phyloP scores from a whole-genome alignment of 2,329 filamentous ascomycete genomes.

The Fusarium praegraminearum region DNA sequence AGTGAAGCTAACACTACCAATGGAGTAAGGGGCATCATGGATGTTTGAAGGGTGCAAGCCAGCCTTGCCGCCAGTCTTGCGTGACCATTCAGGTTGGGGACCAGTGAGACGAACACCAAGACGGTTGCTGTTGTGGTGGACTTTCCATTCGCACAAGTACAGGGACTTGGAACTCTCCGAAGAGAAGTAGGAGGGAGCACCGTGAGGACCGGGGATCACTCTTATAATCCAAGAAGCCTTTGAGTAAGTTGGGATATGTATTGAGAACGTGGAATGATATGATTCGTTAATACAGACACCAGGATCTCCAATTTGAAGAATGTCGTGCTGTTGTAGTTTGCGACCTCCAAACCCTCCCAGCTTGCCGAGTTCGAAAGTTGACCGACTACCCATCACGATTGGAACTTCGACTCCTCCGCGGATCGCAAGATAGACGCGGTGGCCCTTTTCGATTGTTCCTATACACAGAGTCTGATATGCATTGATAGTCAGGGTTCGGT shows the following conservation, averaged over 20 bases:
- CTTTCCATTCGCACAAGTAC: slow-evolving; percentile 53
- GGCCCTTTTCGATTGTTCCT: slow-evolving; percentile 47
- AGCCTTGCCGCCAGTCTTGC: slow-evolving; percentile 53
- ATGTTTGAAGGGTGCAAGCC: slow-evolving; percentile 59
- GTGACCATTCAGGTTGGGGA: slow-evolving; percentile 54
- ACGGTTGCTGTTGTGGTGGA: slow-evolving; percentile 58
- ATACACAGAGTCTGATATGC: slow-evolving; percentile 47
- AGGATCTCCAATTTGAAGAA: slow-evolving; percentile 41
- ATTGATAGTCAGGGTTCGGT: slow-evolving; percentile 42
- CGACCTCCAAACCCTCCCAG: slow-evolving; percentile 53
- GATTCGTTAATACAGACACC: fast-evolving
- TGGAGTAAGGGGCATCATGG: slow-evolving; percentile 55
- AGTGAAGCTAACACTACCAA: slow-evolving; percentile 58
- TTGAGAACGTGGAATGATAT: neutral
- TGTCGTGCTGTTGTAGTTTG: slow-evolving; percentile 49
- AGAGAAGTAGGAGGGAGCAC: slow-evolving; percentile 55
- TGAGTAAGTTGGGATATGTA: slow-evolving; percentile 44
- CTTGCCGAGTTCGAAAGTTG: slow-evolving; percentile 50
- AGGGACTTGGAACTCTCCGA: slow-evolving; percentile 47
- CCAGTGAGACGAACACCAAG: slow-evolving; percentile 56
- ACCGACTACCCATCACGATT: slow-evolving; percentile 50
- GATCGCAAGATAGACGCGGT: slow-evolving; percentile 52
- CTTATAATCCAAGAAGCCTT: slow-evolving; percentile 49
- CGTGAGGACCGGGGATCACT: slow-evolving; percentile 56
- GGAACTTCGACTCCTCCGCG: slow-evolving; percentile 53